A percentile compares a stretch with the other conserved stretches of the same genome.
Evolutionary conservation across 352 stramenopile species (phyloP).

Genomic region (Globisporangium nodosum): DNA sequence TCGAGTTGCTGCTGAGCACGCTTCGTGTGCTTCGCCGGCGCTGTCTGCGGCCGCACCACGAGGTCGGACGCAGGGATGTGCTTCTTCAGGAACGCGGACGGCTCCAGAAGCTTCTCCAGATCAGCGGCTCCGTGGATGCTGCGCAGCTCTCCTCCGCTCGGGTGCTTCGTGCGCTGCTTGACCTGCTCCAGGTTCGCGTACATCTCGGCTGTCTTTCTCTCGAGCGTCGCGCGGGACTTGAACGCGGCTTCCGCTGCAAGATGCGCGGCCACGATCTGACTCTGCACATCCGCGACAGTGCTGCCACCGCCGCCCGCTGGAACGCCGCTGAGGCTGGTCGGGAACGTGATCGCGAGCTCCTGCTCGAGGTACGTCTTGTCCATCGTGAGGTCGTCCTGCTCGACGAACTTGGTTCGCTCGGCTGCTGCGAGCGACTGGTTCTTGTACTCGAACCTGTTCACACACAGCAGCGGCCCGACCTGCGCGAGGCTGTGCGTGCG

Average conservation of each 20-base stretch:
- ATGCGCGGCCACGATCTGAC: conserved; percentile 35
- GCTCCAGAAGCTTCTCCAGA: conserved; percentile 20
- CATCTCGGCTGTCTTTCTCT: conserved; percentile 47
- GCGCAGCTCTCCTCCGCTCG: not conserved
- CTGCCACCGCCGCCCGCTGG: conserved; percentile 5
- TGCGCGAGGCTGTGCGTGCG: conserved; percentile 50
- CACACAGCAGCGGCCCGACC: conserved; percentile 27
- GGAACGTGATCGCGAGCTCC: conserved; percentile 41
- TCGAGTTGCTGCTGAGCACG: not conserved
- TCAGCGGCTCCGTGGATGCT: not conserved
- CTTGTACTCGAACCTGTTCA: conserved; percentile 29
- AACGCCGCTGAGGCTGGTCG: conserved; percentile 13
- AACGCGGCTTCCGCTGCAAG: conserved; percentile 31
- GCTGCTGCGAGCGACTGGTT: conserved; percentile 1
- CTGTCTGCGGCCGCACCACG: conserved; percentile 38
- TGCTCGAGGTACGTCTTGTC: conserved; percentile 56
- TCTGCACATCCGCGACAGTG: conserved; percentile 25
- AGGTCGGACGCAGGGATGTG: conserved; percentile 32
- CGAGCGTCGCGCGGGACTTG: conserved; percentile 31
- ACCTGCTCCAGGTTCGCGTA: conserved; percentile 40
- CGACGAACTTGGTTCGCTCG: conserved; percentile 23
- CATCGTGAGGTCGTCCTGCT: conserved; percentile 45
- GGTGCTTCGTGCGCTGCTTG: conserved; percentile 7
- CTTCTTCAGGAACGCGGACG: conserved; percentile 48
- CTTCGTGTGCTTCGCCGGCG: conserved; percentile 11